Evolutionary conservation across 352 stramenopile genomes (phyloP).

Genomic region (Saprolegnia parasitica): DNA sequence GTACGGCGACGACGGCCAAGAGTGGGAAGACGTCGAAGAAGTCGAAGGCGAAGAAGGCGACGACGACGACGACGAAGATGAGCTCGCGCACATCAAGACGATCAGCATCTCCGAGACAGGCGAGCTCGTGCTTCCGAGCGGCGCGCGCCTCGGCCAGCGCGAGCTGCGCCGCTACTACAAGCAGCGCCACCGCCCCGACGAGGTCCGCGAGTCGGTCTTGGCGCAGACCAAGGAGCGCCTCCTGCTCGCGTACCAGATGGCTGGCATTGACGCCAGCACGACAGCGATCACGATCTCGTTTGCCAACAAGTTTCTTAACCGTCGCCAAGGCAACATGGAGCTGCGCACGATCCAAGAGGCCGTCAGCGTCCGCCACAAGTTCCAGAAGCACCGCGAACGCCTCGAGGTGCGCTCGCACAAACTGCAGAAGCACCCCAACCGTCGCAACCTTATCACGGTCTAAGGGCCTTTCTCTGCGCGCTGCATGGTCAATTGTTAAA

Average conservation of each 20-base stretch:
- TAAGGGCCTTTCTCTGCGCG: constrained; percentile 35
- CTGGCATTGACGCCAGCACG: constrained; percentile 52
- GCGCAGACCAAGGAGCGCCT: constrained; percentile 75
- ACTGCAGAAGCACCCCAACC: constrained; percentile 79
- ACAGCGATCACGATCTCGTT: constrained; percentile 72
- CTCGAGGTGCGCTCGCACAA: constrained; percentile 82
- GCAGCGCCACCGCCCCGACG: constrained; percentile 79
- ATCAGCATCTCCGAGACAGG: constrained; percentile 84
- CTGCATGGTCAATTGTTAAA: constrained; percentile 15
- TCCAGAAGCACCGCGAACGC: constrained; percentile 74
- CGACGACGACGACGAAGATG: constrained; percentile 44
- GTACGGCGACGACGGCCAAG: constrained; percentile 44
- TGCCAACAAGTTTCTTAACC: constrained; percentile 73
- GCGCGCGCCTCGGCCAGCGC: constrained; percentile 79
- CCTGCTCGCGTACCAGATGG: constrained; percentile 65
- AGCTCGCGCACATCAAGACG: constrained; percentile 44
- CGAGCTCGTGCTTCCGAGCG: constrained; percentile 82
- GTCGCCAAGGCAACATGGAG: constrained; percentile 79
- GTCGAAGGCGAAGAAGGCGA: constrained; percentile 49
- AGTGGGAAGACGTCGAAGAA: constrained; percentile 52
- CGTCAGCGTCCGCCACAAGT: constrained; percentile 62
- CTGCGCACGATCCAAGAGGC: constrained; percentile 67
- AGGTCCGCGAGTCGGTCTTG: constrained; percentile 66
- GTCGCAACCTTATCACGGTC: constrained; percentile 65
- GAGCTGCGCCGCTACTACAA: constrained; percentile 89